Base-by-base conservation (phyloP, 108 stramenopile genomes). In the Conticribra guillardii region DNA sequence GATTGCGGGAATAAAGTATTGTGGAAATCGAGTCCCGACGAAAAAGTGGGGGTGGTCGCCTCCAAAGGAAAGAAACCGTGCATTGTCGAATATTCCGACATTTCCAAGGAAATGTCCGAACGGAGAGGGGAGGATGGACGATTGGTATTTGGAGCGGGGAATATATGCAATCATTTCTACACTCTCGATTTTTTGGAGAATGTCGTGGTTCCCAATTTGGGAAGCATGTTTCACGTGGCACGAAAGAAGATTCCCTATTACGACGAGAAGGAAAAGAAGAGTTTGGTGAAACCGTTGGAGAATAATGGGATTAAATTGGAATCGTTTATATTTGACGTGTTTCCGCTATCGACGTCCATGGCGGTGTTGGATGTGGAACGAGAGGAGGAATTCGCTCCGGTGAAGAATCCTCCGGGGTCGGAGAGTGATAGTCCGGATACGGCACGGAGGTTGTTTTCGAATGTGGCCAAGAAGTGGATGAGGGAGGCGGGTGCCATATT, bases 81-180 rank as follows among this genome's bases (percentile, higher is more conserved):
- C 69, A 83, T 98, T 51, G 91, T 98, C 2, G 98, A 98, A 70
- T 98, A 98, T 69, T 89, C 88, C 19, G 98, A 98, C 54, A 87
- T 97, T 49, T 66, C 82, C 41, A 68, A 68, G 19, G 89, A 85
- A 60, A 84, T 93, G 88, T 85, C 92, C 15, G 91, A 87, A 69
- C 60, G 65, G 28, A 79, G 64, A 24, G 79, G 26, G n/a, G 82
- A 80, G 28, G 69, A 77, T 32, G 91, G 90, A 24, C 72, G 84
- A 18, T 79, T 97, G 27, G 74, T 90, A 1, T 98, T 89, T 80
- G 96, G 97, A 21, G 96, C 97, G 7, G 99, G 95, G 30, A 99
- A 99, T 79, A 97, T 99, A 55, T 99, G 99, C 90, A 97, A 96
- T 79, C 99, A 99, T 81, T 96, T 86, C 65, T 99, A 96, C 73